Conservation (phyloP, 2,329 filamentous ascomycete genomes). For the Metarhizium sp. region DNA sequence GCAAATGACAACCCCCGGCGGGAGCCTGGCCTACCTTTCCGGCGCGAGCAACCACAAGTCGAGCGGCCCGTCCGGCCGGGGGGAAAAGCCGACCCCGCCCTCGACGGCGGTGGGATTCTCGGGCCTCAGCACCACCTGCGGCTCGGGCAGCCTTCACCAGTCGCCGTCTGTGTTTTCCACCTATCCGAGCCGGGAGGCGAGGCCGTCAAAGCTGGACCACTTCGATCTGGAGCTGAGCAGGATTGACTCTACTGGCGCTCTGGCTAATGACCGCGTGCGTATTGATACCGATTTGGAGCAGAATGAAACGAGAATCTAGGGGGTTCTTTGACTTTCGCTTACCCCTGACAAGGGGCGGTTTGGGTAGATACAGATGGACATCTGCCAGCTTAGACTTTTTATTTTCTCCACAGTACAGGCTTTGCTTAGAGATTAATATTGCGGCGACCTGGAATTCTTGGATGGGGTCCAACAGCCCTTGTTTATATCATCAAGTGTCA, state of each 20-base stretch:
- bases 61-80: background rate
- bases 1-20: constrained; percentile 23
- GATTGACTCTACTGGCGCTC: constrained; percentile 14
- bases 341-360: no score
- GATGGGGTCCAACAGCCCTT: background rate
- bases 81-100: constrained; percentile 9
- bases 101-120: constrained; percentile 1
- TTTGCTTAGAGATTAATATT: background rate
- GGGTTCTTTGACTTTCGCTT: constrained; percentile 6
- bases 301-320: constrained; percentile 21
- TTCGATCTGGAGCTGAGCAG: constrained; percentile 23
- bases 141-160: constrained; percentile 10
- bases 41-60: background rate
- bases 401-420: background rate
- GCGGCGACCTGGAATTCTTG: background rate
- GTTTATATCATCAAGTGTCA: background rate
- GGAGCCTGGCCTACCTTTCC: constrained; percentile 11
- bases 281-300: constrained; percentile 19
- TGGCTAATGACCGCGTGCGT: constrained; percentile 3
- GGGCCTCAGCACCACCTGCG: constrained; percentile 4
- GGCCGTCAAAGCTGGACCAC: constrained; percentile 11
- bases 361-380: no score
- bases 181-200: background rate
- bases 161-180: constrained; percentile 18
- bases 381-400: no score